A percentile compares a stretch with the other conserved stretches of the same genome.
Conservation (phyloP, 2,329 filamentous ascomycete genomes). For the Cladosporium oxysporum region DNA sequence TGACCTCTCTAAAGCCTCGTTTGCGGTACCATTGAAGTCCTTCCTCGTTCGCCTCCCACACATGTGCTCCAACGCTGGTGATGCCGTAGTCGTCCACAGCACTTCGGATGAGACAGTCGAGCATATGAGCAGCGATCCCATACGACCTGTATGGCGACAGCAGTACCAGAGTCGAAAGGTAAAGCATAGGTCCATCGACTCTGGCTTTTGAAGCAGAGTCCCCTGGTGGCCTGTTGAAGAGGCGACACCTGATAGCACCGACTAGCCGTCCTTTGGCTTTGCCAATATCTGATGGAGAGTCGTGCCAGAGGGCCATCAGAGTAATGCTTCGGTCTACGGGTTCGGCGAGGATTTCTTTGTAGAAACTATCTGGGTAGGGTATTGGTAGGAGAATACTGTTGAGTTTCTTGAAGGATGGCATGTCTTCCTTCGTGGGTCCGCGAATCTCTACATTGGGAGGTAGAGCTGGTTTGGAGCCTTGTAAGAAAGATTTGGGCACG, state of each 20-base stretch:
- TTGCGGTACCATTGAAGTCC: conserved; percentile 62
- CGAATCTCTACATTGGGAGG: conserved; percentile 56
- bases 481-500: background rate
- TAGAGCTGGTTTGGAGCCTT: conserved; percentile 30
- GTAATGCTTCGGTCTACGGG: conserved; percentile 55
- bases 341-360: conserved; percentile 60
- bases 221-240: conserved; percentile 37
- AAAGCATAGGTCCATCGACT: conserved; percentile 46
- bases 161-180: conserved; percentile 62
- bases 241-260: conserved; percentile 50
- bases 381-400: conserved; percentile 62
- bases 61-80: conserved; percentile 59
- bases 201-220: conserved; percentile 4
- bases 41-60: conserved; percentile 64
- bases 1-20: conserved; percentile 57
- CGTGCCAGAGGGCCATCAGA: conserved; percentile 61
- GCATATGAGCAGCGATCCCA: conserved; percentile 59
- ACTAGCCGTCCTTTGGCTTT: conserved; percentile 42
- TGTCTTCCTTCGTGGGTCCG: conserved; percentile 53
- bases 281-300: conserved; percentile 37
- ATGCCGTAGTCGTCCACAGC: conserved; percentile 53
- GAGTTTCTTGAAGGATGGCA: conserved; percentile 59
- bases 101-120: conserved; percentile 41
- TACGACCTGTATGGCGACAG: conserved; percentile 60
- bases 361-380: conserved; percentile 62